A percentile compares a stretch with the other conserved stretches of the same genome.
These are phyloP conservation scores for Aureobasidium sp. DNA, from an alignment of 2,329 filamentous ascomycete genomes.

Conservation along the genomic window DNA sequence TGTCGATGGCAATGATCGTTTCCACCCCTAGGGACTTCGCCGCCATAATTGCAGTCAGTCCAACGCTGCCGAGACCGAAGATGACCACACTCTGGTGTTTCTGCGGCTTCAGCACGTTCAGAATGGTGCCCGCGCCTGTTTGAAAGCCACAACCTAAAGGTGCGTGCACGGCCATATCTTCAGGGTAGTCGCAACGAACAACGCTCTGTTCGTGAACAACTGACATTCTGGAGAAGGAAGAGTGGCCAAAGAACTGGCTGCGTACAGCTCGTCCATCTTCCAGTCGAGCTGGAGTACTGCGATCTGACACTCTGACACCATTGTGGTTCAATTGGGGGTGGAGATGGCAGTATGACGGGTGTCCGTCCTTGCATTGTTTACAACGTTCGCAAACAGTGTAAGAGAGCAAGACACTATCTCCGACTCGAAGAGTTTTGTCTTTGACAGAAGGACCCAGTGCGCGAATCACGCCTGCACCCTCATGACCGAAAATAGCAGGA, in stretches of 20 bases:
- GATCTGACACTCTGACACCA: conserved; percentile 36
- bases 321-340: no score
- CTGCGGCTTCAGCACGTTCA: conserved; percentile 33
- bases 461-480: no score
- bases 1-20: conserved; percentile 37
- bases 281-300: no score
- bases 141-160: conserved; percentile 43
- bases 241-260: conserved; percentile 45
- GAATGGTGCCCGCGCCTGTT: conserved; percentile 37
- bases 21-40: conserved; percentile 37
- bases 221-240: conserved; percentile 36
- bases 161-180: conserved; percentile 37
- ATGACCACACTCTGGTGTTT: conserved; percentile 34
- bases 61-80: conserved; percentile 42
- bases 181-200: conserved; percentile 35
- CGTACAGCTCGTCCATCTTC: no score
- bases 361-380: conserved; percentile 40
- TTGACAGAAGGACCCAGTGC: conserved; percentile 34
- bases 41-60: conserved; percentile 42
- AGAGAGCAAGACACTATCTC: conserved; percentile 43
- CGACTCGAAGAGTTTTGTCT: conserved; percentile 35
- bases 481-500: no score
- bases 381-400: conserved; percentile 42
- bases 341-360: conserved; percentile 44
- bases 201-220: conserved; percentile 36